Conservation (phyloP, 2,329 filamentous ascomycete species). For the Sarocladium kiliense region DNA sequence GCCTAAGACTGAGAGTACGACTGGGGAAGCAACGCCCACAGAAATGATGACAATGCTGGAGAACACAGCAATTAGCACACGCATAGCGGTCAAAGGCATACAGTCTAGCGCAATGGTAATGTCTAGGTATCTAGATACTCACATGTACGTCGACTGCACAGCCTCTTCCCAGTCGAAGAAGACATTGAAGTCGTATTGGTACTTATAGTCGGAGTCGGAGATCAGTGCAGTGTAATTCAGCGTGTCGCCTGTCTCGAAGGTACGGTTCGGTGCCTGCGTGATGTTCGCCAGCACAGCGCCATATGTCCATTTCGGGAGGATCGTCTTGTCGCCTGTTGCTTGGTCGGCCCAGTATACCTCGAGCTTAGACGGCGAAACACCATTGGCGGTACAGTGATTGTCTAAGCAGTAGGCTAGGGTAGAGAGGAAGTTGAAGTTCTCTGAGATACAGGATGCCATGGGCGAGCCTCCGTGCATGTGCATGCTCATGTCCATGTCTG, state of each 20-base stretch:
- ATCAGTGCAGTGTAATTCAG: background rate
- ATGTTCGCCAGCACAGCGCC: conserved; percentile 3
- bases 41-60: conserved; percentile 5
- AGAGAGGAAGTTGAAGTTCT: conserved; percentile 7
- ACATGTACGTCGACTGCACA: conserved; percentile 4
- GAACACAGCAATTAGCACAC: background rate
- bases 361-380: background rate
- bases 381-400: conserved; percentile 7
- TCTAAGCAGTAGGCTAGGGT: conserved; percentile 12
- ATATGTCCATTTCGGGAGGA: conserved; percentile 7
- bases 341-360: conserved; percentile 1
- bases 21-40: background rate
- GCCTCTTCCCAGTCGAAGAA: background rate
- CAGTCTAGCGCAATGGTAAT: too few species aligned
- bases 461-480: background rate
- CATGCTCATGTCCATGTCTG: conserved; percentile 7
- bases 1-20: background rate
- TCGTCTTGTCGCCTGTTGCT: background rate
- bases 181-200: background rate
- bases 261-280: background rate
- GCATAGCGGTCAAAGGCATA: too few species aligned
- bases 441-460: background rate
- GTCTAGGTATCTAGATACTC: background rate
- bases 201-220: background rate
- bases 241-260: background rate